Conservation (phyloP, 805 yeast genomes). For the Candida orba region DNA sequence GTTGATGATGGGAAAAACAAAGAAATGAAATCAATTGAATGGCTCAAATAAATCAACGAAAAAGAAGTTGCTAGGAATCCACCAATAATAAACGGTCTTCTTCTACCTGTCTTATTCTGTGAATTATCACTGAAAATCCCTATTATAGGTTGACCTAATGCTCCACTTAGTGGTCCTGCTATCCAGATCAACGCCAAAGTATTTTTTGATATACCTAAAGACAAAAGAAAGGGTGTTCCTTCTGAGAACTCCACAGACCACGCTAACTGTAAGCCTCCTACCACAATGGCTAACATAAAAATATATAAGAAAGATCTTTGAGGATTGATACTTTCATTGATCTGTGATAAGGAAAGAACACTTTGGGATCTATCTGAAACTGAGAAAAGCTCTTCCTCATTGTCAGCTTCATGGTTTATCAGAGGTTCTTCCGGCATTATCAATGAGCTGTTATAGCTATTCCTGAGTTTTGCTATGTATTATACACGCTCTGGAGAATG, state of each 20-base stretch:
- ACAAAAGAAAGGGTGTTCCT: constrained; percentile 54
- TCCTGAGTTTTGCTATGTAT: too few species aligned
- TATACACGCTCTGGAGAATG: too few species aligned
- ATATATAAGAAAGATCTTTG: constrained; percentile 38
- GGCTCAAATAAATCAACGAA: constrained; percentile 38
- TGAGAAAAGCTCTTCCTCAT: too few species aligned
- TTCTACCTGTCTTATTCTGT: constrained; percentile 37
- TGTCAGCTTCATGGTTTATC: too few species aligned
- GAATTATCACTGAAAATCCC: constrained; percentile 53
- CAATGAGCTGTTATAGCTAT: too few species aligned
- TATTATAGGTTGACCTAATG: constrained; percentile 56
- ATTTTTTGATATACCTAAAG: constrained; percentile 54
- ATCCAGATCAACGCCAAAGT: constrained; percentile 54
- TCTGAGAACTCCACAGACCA: constrained; percentile 64
- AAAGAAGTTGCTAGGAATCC: constrained; percentile 42
- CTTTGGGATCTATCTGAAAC: too few species aligned
- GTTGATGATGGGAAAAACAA: constrained; percentile 23
- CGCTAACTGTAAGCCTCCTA: constrained; percentile 56
- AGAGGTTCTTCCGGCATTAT: too few species aligned
- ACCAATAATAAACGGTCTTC: constrained; percentile 51
- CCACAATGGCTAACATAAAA: constrained; percentile 36
- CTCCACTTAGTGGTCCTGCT: constrained; percentile 60
- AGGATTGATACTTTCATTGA: constrained; percentile 32
- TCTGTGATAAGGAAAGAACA: constrained; percentile 17
- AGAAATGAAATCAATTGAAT: constrained; percentile 36